Conservation (phyloP, 257 asterid species). For the Gentiana straminea region DNA sequence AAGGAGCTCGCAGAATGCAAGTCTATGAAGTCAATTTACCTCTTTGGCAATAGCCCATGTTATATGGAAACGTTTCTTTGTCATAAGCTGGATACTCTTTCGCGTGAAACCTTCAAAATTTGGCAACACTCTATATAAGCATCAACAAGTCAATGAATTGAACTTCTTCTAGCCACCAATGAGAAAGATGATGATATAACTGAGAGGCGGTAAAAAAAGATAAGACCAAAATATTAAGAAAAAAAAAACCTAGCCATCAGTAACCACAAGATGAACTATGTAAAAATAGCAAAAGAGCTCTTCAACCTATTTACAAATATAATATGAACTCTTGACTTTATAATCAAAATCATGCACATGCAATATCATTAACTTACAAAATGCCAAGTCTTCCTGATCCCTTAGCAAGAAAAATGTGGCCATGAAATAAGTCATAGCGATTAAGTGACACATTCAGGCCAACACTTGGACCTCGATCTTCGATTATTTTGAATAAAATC, state of each 20-base stretch:
- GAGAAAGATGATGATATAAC: background rate
- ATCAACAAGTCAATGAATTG: background rate
- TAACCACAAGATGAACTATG: background rate
- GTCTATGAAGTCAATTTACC: conserved; percentile 30
- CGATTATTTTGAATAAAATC: conserved; percentile 52
- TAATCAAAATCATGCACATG: background rate
- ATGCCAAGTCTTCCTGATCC: conserved; percentile 89
- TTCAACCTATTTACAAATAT: too few relatives aligned
- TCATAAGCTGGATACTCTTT: conserved; percentile 87
- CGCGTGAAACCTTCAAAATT: conserved; percentile 77
- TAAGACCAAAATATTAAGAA: background rate
- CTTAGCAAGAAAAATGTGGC: conserved; percentile 70
- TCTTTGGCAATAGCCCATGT: conserved; percentile 89
- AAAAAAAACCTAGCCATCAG: background rate
- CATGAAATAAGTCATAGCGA: conserved; percentile 89
- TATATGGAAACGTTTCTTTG: conserved; percentile 53
- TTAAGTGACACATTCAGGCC: conserved; percentile 70
- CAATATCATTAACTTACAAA: conserved; percentile 49
- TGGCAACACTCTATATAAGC: conserved; percentile 8
- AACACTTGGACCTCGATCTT: conserved; percentile 62
- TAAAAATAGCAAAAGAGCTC: too few relatives aligned
- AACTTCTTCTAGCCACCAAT: background rate
- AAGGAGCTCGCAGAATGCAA: too few relatives aligned
- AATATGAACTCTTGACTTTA: background rate
- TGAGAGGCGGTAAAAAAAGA: background rate